Evolutionary conservation across 176 grass and related monocot species (phyloP), one percentile per base, ranked within the genome.

Genomic region (Avena sativa): DNA sequence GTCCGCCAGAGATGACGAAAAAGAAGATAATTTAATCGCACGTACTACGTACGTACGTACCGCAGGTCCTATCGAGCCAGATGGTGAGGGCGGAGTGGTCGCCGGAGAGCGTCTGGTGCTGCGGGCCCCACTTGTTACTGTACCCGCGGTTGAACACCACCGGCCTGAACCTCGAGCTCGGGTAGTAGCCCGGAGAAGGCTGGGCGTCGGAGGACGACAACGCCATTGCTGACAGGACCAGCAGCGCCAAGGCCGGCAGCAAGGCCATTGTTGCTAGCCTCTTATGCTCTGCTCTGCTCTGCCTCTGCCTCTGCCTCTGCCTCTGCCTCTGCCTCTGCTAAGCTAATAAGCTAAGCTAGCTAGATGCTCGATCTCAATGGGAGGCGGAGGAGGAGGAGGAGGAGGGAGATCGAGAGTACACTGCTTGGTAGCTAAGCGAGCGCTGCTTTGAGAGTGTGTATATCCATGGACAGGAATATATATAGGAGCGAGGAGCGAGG

Each of bases 171-270:
- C 71, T 64, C 5, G 83, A 64, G 70, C 93, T 95, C 15, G 93
- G 93, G 84, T 87, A 89, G 89, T 89, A 95, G 10, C 93, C 93
- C 4, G 93, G 91, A 1, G 93, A 95, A 21, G 93, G 93, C 86
- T 92, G 93, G 14, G 86, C 88, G 40, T 62, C 60, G 82, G 66
- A 53, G 52, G 79, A 38, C 60, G 68, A 6, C 13, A 32, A 57
- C 34, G 65, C 67, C 89, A 79, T 49, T 71, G 58, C 58, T 34
- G 32, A 34, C 85, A 49, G 4, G 36, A 91, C 9, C 81, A 88
- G 12, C 59, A 62, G 9, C 66, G 78, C 74, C 57, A 57, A 8
- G 62, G 74, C 84, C 79, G 79, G 70, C 73, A 78, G 5, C 65
- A 25, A 5, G 2, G 79, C 80, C 85, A 87, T 87, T 75, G 57